Base-by-base conservation (phyloP, 179 eudicot species). In the Carnegiea gigantea region DNA sequence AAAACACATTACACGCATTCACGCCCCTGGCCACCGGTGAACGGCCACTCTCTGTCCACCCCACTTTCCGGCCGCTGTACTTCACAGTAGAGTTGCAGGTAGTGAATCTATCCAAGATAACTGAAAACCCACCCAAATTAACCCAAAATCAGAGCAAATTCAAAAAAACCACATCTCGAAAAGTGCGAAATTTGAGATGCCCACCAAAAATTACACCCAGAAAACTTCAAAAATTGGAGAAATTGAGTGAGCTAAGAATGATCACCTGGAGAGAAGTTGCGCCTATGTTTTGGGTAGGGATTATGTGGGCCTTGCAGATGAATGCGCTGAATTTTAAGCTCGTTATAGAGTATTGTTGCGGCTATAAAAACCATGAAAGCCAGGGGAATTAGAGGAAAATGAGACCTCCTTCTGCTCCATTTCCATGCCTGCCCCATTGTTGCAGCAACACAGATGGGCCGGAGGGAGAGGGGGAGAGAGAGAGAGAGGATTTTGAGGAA, bases 1-100 rank as follows among this genome's bases (percentile, higher is more conserved):
- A 85, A 85, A 92, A 96, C 70, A 92, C 72, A 83, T 96, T 93
- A 85, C 99, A 96, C 24, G 70, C 86, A 71, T 85, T 89, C 82
- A 18, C 67, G 38, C 80, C 80, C 78, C 81, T 80, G 6, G 83
- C 80, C 54, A 75, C 88, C 72, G 68, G 78, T 64, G 13, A 54
- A n/a, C 33, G 70, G 54, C 79, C 46, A 70, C 36, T 83, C 84
- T 81, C 68, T 70, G 17, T 82, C 90, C 92, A 85, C 64, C 83
- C 79, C 38, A 85, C 79, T 87, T 83, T 88, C 78, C 84, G 79
- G 38, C 97, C 93, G 80, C 87, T 87, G 84, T 95, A 95, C 84
- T 88, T 83, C 23, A 90, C 90, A 4, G 93, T 92, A 53, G 93
- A 82, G 84, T 83, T 87, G 83, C 98, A 95, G 38, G 68, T 82